phyloP scores from a whole-genome alignment of 2,329 filamentous ascomycete genomes.

The Neospermospora avenae region DNA sequence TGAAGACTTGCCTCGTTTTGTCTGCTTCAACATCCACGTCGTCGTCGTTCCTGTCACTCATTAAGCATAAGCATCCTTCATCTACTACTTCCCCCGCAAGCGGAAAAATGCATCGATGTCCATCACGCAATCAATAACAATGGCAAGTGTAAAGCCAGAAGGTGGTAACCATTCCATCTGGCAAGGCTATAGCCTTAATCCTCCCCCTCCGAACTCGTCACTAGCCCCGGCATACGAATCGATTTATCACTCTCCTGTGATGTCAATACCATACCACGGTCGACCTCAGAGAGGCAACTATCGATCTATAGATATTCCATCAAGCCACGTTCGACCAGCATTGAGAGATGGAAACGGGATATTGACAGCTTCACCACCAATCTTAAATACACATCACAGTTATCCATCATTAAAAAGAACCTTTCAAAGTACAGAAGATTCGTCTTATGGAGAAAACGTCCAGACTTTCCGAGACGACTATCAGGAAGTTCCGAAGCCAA shows the following conservation, averaged over 20 bases:
- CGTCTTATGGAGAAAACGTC: constrained; percentile 29
- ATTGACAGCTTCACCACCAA: constrained; percentile 30
- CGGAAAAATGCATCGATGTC: constrained; percentile 33
- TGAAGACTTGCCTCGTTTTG: constrained; percentile 10
- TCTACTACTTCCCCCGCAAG: constrained; percentile 7
- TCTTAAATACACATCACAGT: constrained; percentile 32
- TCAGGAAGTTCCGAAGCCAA: constrained; percentile 30
- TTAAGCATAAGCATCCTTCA: constrained; percentile 14
- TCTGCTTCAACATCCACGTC: not conserved
- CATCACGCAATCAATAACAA: constrained; percentile 33
- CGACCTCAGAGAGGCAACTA: constrained; percentile 29
- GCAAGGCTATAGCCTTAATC: constrained; percentile 34
- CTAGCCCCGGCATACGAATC: constrained; percentile 30
- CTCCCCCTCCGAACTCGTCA: constrained; percentile 21
- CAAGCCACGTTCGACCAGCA: constrained; percentile 26
- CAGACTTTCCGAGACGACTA: constrained; percentile 33
- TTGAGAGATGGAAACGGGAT: constrained; percentile 24
- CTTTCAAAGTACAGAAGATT: constrained; percentile 30
- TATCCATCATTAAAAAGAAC: constrained; percentile 35
- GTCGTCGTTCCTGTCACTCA: constrained; percentile 14
- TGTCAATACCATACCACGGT: constrained; percentile 29
- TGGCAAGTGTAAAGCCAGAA: constrained; percentile 36
- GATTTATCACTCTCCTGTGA: constrained; percentile 25
- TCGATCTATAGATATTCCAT: constrained; percentile 33
- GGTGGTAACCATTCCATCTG: constrained; percentile 33